Evolutionary conservation across 345 rosid genomes (phyloP), one percentile per base, ranked within the genome.

Genomic region (Pugionium cornutum): DNA sequence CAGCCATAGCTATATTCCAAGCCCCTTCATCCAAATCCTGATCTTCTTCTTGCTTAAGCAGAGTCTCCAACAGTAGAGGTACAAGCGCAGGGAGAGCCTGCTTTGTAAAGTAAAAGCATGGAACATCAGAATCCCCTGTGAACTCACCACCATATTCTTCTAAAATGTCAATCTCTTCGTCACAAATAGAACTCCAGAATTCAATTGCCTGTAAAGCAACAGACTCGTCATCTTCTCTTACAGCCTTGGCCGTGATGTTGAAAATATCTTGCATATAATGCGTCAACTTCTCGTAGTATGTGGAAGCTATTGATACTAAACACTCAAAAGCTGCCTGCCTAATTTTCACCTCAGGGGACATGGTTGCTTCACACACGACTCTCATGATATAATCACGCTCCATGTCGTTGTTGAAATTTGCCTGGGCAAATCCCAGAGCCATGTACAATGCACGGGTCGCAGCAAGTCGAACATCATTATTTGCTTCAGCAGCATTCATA

Each of bases 11-110:
- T 43, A 84, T 82, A 68, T 84, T 82, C 89, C 89, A 84, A 9
- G 89, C 89, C 28, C 85, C 86, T 72, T 84, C 89, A 68, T 84
- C 89, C 79, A 82, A 79, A 66, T 81, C 89, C 63, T 84, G 89
- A 73, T 82, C 89, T 60, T 84, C 89, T 68, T 82, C 89, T 65
- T 84, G 89, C 82, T 82, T 84, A 9, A 84, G 83, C 2, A 84
- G 86, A 3, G 84, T 82, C 74, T 84, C 89, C 77, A 84, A 65
- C 68, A 84, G 57, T 43, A 82, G 68, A 37, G 86, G 84, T 29
- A 84, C 84, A 45, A 84, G 89, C 2, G 76, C 89, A 48, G 82
- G 79, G 52, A 84, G 82, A 2, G 89, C 86, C 76, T 82, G 83
- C 83, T 80, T 83, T n/a, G 77, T 78, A 53, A 83, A 83, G 44